Evolutionary conservation across 768 basidiomycete genomes (phyloP).

Genomic region (Leccinum pellstonianum): DNA sequence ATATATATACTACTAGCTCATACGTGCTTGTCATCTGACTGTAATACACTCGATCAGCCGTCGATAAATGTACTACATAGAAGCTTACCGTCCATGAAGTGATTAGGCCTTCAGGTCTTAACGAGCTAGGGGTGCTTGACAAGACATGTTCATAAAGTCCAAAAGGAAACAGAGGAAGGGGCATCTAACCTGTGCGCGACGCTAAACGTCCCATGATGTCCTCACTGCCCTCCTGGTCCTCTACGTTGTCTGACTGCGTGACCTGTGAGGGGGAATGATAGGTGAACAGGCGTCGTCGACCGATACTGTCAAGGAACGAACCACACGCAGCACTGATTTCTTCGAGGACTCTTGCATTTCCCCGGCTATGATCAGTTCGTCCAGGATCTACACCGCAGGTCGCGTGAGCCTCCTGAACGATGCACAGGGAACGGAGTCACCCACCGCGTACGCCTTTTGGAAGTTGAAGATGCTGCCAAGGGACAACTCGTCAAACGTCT

Average conservation of each 20-base stretch:
- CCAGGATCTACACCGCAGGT: conserved; percentile 58
- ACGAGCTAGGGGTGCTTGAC: conserved; percentile 32
- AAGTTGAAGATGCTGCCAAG: conserved; percentile 88
- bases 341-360: conserved; percentile 94
- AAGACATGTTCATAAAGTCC: conserved; percentile 12
- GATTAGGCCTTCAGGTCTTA: conserved; percentile 12
- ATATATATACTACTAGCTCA: not conserved
- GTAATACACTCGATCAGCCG: not conserved
- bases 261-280: conserved; percentile 48
- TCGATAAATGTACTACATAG: not conserved
- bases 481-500: not conserved
- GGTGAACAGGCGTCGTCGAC: conserved; percentile 12
- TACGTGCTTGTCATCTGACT: not conserved
- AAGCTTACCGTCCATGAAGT: conserved; percentile 3
- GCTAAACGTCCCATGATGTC: conserved; percentile 77
- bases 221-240: conserved; percentile 83
- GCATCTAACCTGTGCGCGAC: conserved; percentile 63
- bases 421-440: conserved; percentile 9
- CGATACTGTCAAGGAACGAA: conserved; percentile 22
- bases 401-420: not conserved
- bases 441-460: conserved; percentile 88
- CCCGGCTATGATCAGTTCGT: conserved; percentile 91
- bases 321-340: conserved; percentile 62
- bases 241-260: conserved; percentile 79
- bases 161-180: conserved; percentile 2